Base-by-base conservation (phyloP, 1,284 basidiomycete genomes). In the Singerocomus inundabilis region DNA sequence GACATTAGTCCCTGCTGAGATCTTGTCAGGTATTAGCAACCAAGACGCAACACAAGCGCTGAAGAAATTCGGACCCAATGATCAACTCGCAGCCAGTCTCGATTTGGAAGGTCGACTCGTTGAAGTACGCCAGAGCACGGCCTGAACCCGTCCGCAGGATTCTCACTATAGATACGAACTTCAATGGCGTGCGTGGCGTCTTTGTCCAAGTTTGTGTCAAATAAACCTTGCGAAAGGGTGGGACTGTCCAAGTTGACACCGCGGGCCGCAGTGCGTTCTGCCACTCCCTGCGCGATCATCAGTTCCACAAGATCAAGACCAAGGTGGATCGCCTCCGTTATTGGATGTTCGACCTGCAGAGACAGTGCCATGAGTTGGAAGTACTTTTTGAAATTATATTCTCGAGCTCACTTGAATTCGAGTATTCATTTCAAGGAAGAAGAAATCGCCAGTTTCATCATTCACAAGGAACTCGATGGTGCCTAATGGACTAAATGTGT, bases 401-500 rank as follows among this genome's bases (percentile, higher is more conserved):
- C 11, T 26, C 13, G 33, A 21, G 45, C 67, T 46, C 55, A 77
- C 79, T 68, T 86, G 85, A 47, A 88, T 77, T 6, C 85, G 75
- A 1, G 84, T 82, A 55, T 90, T 89, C 78, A 88, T 82, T 63
- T 90, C 87, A 16, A 90, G 72, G 58, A 89, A 90, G 70, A 78
- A 88, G 66, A 84, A 88, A 8, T 72, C 62, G 0, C 72, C 74
- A 0, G 73, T 76, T 1, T 68, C 51, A 49, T 82, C 75, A 57
- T 86, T 81, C 5, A 86, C 80, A 3, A 88, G 69, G 57, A 85
- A 86, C 60, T 88, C 85, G 25, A 86, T 76, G 0, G 84, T 88
- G 1, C 83, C 81, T 81, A n/a, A n/a, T n/a, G n/a, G n/a, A n/a
- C n/a, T n/a, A n/a, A n/a, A n/a, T n/a, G n/a, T n/a, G n/a, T n/a